Base-by-base conservation (phyloP, 2,329 filamentous ascomycete species). In the Exophiala aquamarina region DNA sequence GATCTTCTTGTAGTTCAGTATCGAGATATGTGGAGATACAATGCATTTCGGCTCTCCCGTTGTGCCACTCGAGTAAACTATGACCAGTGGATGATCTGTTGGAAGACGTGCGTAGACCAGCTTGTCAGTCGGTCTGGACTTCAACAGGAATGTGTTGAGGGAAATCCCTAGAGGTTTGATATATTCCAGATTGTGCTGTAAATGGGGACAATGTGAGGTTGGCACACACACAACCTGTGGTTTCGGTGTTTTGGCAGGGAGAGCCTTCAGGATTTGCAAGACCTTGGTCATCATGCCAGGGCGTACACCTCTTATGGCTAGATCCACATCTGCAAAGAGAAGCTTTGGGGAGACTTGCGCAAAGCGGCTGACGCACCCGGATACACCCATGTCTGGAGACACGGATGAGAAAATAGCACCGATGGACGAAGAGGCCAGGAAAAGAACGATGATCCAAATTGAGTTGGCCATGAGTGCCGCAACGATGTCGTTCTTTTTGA, bases 241-340 rank as follows among this genome's bases (percentile, higher is more conserved):
- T 23, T 43, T 40, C 8, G 37, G 4, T 15, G 42, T 18, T 53
- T 58, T 7, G 55, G 58, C 10, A 44, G 42, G 32, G 71, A 93
- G 77, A 0, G 86, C 86, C 1, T 70, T 63, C 0, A 84, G 74
- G 10, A 89, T 75, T 31, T 84, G 78, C n/a, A 66, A 63, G 68
- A 94, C 90, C 69, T 93, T 93, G 1, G 72, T 66, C 3, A 85
- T 73, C 31, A 94, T 71, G 58, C 91, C 86, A 0, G 73, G 79
- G 64, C 87, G 87, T 38, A 86, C 86, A 55, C 91, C 92, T 57
- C 93, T 93, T 2, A 91, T 69, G 0, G 87, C 78, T 20, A 77
- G 82, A 58, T 93, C 89, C 57, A 62, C 63, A 49, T 73, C 70
- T 2, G 64, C 66, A 50, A 73, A 71, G 6, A 73, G 54, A 3